Evolutionary conservation across 805 yeast genomes (phyloP), one percentile per base, ranked within the genome.

Genomic region (Yamadazyma insecticola): DNA sequence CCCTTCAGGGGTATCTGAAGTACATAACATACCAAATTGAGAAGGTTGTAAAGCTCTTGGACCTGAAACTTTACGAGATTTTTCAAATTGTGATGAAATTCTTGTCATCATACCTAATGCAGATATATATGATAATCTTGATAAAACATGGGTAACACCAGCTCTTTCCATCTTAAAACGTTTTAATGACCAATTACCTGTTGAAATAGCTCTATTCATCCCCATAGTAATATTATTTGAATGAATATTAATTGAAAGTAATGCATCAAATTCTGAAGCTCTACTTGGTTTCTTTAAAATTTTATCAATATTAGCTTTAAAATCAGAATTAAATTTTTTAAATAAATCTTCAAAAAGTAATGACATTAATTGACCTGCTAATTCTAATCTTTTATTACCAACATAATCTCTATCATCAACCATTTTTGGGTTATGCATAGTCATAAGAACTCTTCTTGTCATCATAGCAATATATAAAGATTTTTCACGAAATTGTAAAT

Each of bases 91-190:
- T n/a, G 97, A 90, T 5, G 97, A 86, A 32, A 92, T 92, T 67
- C 98, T 82, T 9, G 98, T 92, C 98, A 92, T 92, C 98, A 92
- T 92, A 49, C 98, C 98, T 39, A 92, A 65, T 0, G 98, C 98
- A 6, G 95, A 81, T 27, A 92, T 90, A 56, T 87, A 92, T 13
- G 96, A 84, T 36, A 92, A 64, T 51, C 98, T 75, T 37, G 95
- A 82, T 34, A 92, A 68, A 23, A 92, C 97, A 56, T 92, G 98
- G 3, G 98, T 92, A 31, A 92, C 98, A 63, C 98, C 98, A 0
- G 98, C 98, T 40, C 98, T 76, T 63, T 92, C 98, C 99, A 92
- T 92, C 80, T 89, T 90, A 70, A 92, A 92, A 66, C 99, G 83
- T 63, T 92, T 92, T 52, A 92, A 72, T 2, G 97, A 87, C 99